Percentiles rank a stretch among this genome's conserved stretches.
phyloP scores from a whole-genome alignment of 805 yeast species.

The Ascoidea tarda region DNA sequence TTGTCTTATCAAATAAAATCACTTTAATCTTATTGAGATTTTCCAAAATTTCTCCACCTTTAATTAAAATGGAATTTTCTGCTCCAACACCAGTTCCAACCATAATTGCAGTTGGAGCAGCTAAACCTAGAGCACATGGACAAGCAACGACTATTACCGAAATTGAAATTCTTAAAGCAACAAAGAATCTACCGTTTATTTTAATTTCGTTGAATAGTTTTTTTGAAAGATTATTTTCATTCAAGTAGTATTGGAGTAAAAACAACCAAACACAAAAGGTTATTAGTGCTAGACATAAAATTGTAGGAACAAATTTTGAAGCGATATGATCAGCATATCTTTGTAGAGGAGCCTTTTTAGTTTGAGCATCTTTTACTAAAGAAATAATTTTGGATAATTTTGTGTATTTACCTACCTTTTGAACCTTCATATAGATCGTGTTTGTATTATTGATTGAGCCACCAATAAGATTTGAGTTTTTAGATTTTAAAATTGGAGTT shows the following conservation, averaged over 20 bases:
- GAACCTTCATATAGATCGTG: conserved; percentile 51
- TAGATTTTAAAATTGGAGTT: conserved; percentile 47
- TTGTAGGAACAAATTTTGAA: conserved; percentile 69
- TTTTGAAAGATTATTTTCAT: conserved; percentile 14
- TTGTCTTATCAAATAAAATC: conserved; percentile 88
- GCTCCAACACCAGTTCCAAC: conserved; percentile 98
- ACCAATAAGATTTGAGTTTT: conserved; percentile 60
- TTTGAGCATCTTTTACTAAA: conserved; percentile 81
- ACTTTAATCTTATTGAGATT: conserved; percentile 46
- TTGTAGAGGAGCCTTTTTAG: conserved; percentile 82
- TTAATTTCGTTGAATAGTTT: conserved; percentile 33
- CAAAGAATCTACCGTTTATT: conserved; percentile 43
- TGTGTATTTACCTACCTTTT: conserved; percentile 68
- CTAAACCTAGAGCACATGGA: conserved; percentile 95
- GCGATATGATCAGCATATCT: conserved; percentile 77
- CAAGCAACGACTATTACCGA: conserved; percentile 96
- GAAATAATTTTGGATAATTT: conserved; percentile 78
- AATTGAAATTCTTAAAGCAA: conserved; percentile 67
- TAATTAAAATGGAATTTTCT: conserved; percentile 71
- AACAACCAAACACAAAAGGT: conserved; percentile 59
- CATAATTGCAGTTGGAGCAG: conserved; percentile 98
- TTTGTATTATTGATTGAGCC: conserved; percentile 85
- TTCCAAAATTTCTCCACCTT: conserved; percentile 87
- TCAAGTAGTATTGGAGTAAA: conserved; percentile 15
- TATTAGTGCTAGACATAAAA: conserved; percentile 41